Evolutionary conservation across 495 filamentous ascomycete species (phyloP).

Genomic region (Durotheca rogersii): DNA sequence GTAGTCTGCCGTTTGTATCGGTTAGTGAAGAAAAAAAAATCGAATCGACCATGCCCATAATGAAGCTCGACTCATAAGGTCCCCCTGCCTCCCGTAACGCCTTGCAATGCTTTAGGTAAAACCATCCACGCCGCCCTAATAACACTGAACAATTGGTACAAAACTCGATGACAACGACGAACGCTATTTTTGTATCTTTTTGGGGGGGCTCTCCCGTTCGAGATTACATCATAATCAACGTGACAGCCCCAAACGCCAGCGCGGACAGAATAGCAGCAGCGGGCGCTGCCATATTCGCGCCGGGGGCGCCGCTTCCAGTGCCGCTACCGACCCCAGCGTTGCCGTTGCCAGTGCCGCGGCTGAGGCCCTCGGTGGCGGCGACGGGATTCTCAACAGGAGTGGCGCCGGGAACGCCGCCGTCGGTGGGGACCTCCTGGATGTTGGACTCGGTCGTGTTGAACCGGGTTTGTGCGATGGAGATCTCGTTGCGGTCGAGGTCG

Average conservation of each 20-base stretch:
- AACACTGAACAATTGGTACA: too few species aligned
- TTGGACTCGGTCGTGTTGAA: slow-evolving; percentile 70
- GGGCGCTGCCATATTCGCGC: slow-evolving; percentile 1
- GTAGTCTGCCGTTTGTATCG: too few species aligned
- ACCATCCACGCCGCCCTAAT: too few species aligned
- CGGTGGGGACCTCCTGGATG: slow-evolving; percentile 71
- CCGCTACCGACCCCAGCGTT: slow-evolving; percentile 11
- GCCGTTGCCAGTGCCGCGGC: slow-evolving; percentile 21
- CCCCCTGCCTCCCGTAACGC: slow-evolving; percentile 11
- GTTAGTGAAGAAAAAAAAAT: too few species aligned
- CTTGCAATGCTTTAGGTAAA: slow-evolving; percentile 29
- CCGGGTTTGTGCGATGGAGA: slow-evolving; percentile 80
- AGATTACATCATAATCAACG: slow-evolving; percentile 15
- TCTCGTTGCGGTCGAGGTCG: slow-evolving; percentile 83
- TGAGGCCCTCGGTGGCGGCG: slow-evolving; percentile 48
- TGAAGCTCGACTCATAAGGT: too few species aligned
- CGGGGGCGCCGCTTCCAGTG: slow-evolving; percentile 1
- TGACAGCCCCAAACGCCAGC: slow-evolving; percentile 14
- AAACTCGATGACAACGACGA: too few species aligned
- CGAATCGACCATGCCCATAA: too few species aligned
- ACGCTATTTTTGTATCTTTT: background rate
- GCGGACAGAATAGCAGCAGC: slow-evolving; percentile 12
- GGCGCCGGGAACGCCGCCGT: slow-evolving; percentile 68
- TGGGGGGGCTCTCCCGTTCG: slow-evolving; percentile 1
- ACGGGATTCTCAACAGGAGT: slow-evolving; percentile 66